Evolutionary conservation across 495 filamentous ascomycete species (phyloP), one percentile per base, ranked within the genome.

Genomic region (Stereocaulon alpinum): DNA sequence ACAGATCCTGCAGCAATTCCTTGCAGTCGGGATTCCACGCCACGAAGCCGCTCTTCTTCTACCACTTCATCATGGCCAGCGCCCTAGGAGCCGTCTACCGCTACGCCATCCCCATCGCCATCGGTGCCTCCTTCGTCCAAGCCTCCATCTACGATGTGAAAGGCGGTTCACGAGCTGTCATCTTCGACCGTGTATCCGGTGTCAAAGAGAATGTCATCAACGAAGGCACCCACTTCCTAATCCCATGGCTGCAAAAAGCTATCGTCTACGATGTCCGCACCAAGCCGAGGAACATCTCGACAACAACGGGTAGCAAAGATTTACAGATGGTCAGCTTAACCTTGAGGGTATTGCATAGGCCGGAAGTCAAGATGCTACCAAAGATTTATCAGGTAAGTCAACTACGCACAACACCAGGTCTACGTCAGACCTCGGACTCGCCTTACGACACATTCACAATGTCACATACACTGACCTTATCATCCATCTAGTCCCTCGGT

Each of bases 321-420:
- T 72, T 99, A 74, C 93, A 99, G 82, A 99, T 99, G 93, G 93
- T 99, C 70, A 95, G 88, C 80, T 80, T 99, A 80, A 99, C 93
- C 40, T 78, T 99, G 66, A 83, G 93, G 67, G 93, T 99, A 56
- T 74, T 99, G 71, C 93, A 97, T 77, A 81, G 93, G 61, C 93
- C 93, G 32, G 92, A 99, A 40, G 93, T 99, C 65, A 83, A 86
- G 75, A 81, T 82, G 66, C 75, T 99, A 71, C 93, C 93, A 22
- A 94, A 89, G 75, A 99, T 99, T 70, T 99, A 99, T 78, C 94
- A 97, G 85, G 93, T 97, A 73, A 58, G 57, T 40, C 56, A 37
- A n/a, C 40, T 54, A 20, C 24, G 27, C 2, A 32, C 27, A 29
- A 15, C 47, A 50, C 32, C 24, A 50, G 12, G 24, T 30, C 27